Evolutionary conservation across 768 basidiomycete species (phyloP).

Genomic region (Tricholoma hemisulphureum): DNA sequence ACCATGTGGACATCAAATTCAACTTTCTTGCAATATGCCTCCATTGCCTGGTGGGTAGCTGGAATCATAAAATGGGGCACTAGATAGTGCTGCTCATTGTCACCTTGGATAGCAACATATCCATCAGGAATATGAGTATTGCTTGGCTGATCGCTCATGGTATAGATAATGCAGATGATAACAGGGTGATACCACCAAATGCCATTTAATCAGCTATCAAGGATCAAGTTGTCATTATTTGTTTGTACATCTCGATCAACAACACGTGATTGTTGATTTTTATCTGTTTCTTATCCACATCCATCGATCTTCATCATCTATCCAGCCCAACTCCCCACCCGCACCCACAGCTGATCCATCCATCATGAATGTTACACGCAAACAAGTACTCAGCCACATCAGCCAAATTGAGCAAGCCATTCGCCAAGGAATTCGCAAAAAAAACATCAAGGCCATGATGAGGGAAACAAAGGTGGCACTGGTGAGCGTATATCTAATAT

Average conservation of each 20-base stretch:
- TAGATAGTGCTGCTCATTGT: too few species aligned
- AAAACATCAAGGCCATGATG: too few species aligned
- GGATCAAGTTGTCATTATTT: too few species aligned
- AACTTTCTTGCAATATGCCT: background rate
- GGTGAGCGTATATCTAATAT: background rate
- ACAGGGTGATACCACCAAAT: too few species aligned
- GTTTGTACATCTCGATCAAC: too few species aligned
- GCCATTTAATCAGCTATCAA: too few species aligned
- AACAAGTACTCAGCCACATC: background rate
- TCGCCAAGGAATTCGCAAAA: background rate
- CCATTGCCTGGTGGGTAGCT: background rate
- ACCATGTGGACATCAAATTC: too few species aligned
- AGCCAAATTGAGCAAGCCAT: background rate
- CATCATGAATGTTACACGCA: background rate
- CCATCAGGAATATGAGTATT: background rate
- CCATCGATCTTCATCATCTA: background rate
- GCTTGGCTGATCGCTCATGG: background rate
- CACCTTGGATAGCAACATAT: background rate
- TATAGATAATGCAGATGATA: background rate
- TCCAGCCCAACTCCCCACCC: background rate
- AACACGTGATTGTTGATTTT: too few species aligned
- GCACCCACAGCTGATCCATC: too few species aligned
- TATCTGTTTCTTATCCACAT: background rate
- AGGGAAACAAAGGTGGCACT: background rate
- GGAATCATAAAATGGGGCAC: too few species aligned